phyloP scores from a whole-genome alignment of 1,284 basidiomycete species.

The Apiotrichum montevideense region DNA sequence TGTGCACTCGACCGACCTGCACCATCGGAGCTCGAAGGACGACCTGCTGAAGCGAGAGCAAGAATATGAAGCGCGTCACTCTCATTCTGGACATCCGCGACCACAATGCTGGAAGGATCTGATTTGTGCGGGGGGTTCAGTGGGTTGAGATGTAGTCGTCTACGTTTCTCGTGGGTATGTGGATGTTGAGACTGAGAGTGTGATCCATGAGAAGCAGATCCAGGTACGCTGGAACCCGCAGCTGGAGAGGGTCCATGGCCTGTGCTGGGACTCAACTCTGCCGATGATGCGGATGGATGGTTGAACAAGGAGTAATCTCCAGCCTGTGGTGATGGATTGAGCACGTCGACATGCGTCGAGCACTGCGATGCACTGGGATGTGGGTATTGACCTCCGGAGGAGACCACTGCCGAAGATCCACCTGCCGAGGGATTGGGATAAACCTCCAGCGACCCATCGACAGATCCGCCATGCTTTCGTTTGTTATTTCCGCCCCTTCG shows the following conservation, averaged over 20 bases:
- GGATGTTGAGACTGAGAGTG: not conserved
- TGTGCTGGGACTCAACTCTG: constrained; percentile 18
- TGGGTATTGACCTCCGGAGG: not conserved
- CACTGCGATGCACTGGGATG: not conserved
- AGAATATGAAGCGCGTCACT: constrained; percentile 45
- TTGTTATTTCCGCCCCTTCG: constrained; percentile 42
- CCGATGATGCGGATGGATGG: constrained; percentile 10
- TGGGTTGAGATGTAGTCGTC: constrained; percentile 31
- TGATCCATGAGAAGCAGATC: not conserved
- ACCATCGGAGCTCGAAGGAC: constrained; percentile 5
- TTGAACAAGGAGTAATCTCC: constrained; percentile 15
- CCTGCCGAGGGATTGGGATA: not conserved
- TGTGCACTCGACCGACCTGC: not conserved
- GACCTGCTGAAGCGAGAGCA: constrained; percentile 36
- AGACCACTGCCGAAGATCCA: not conserved
- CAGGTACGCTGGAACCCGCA: not conserved
- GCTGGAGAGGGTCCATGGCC: not conserved
- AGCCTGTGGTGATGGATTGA: constrained; percentile 12
- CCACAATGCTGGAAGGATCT: constrained; percentile 42
- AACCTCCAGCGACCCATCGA: not conserved
- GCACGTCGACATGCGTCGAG: constrained; percentile 9
- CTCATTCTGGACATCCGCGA: constrained; percentile 47
- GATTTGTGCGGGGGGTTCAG: constrained; percentile 1
- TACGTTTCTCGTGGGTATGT: constrained; percentile 20
- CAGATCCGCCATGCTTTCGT: constrained; percentile 19